Evolutionary conservation across 2,329 filamentous ascomycete species (phyloP), one percentile per base, ranked within the genome.

Genomic region (Ceratocystis destructans): DNA sequence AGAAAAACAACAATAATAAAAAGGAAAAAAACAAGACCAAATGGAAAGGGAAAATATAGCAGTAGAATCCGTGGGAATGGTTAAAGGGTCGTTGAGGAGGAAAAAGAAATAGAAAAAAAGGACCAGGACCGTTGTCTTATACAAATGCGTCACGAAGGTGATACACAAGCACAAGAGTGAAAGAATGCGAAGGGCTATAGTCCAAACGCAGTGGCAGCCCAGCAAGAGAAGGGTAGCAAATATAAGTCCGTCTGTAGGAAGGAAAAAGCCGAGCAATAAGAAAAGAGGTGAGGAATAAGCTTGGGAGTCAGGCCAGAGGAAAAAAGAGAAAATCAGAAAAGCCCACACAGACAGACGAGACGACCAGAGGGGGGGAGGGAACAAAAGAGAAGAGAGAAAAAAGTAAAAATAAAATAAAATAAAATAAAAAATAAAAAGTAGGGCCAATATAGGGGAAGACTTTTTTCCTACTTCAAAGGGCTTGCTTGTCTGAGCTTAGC

Each of bases 241-340:
- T 59, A 59, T 33, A 33, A 59, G 37, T 59, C 2, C 55, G 25
- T 59, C 55, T 31, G 37, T 41, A 37, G 28, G 25, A 31, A 59
- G 55, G 55, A 25, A 59, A 59, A 59, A 33, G 55, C 25, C 55
- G 55, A 33, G 55, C 28, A 22, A 28, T 25, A 31, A 31, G 22
- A n/a, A 31, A 59, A 37, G 25, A n/a, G 28, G 28, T 33, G 55
- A 59, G 20, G 28, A 55, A 59, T 59, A 59, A 20, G 25, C 55
- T 37, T 8, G 48, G 50, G 50, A 55, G 55, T 65, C 22, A 61
- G 53, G 46, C 55, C 55, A 59, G 64, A 45, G 50, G 46, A 64
- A 65, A 59, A 45, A 44, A 57, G 45, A 45, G 64, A 65, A 65
- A 65, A 31, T 59, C 57, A 44, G 12, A 59, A 65, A 28, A 65